A percentile compares a stretch with the other conserved stretches of the same genome.
Conservation (phyloP, 352 stramenopile species). For the Hyaloperonospora arabidopsidis region DNA sequence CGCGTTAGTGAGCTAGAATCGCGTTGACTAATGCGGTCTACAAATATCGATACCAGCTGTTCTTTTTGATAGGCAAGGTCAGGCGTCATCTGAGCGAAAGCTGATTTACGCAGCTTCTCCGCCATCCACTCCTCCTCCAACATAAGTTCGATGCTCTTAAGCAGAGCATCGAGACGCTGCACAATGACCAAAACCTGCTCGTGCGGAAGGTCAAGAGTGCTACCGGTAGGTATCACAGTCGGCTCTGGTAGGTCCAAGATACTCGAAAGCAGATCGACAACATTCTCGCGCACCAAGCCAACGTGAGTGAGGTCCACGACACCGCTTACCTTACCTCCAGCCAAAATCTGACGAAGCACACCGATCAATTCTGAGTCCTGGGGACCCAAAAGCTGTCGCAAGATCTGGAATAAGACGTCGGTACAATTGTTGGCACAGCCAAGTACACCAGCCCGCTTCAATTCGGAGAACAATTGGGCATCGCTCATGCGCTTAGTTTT, state of each 20-base stretch:
- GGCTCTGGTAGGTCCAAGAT: slow-evolving; percentile 79
- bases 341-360: slow-evolving; percentile 64
- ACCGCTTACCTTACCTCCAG: slow-evolving; percentile 36
- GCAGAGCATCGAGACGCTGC: slow-evolving; percentile 60
- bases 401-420: slow-evolving; percentile 76
- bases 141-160: slow-evolving; percentile 82
- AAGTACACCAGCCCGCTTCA: slow-evolving; percentile 66
- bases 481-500: slow-evolving; percentile 59
- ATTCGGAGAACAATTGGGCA: slow-evolving; percentile 49
- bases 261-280: slow-evolving; percentile 76
- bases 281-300: slow-evolving; percentile 68
- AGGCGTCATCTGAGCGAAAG: slow-evolving; percentile 67
- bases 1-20: slow-evolving; percentile 38
- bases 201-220: slow-evolving; percentile 51
- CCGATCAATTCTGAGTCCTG: slow-evolving; percentile 53
- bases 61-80: slow-evolving; percentile 75
- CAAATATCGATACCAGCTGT: slow-evolving; percentile 68
- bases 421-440: slow-evolving; percentile 71
- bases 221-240: slow-evolving; percentile 44
- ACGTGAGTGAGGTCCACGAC: slow-evolving; percentile 71
- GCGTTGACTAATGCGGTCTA: slow-evolving; percentile 53
- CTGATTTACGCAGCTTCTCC: slow-evolving; percentile 67
- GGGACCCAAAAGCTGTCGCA: slow-evolving; percentile 67
- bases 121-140: slow-evolving; percentile 85
- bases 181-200: slow-evolving; percentile 74